These are phyloP conservation scores for Tetrahymena elliotti DNA, from an alignment of 73 alveolate species.

Conservation along the genomic window DNA sequence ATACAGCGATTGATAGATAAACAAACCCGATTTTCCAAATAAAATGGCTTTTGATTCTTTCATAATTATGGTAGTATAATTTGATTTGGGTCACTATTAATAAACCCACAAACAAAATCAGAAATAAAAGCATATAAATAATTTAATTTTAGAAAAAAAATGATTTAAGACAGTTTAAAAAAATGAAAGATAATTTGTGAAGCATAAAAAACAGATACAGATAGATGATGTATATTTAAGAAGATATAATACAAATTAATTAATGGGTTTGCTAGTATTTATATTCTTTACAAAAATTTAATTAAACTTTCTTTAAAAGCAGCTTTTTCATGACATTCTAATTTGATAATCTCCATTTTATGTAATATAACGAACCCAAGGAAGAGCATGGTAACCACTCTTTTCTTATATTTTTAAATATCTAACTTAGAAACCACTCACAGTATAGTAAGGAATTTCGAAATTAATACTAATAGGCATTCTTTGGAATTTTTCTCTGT, in stretches of 20 bases:
- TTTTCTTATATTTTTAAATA: conserved; percentile 95
- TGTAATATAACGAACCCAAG: conserved; percentile 58
- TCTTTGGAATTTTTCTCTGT: conserved; percentile 63
- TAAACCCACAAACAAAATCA: too few relatives aligned
- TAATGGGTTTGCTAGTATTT: not conserved
- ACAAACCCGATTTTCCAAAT: too few relatives aligned
- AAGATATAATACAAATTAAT: not conserved
- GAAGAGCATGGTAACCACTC: conserved; percentile 92
- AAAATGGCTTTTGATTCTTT: too few relatives aligned
- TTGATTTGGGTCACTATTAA: too few relatives aligned
- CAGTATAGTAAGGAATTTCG: conserved; percentile 98
- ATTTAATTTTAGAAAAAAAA: too few relatives aligned
- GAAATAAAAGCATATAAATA: too few relatives aligned
- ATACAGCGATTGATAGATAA: too few relatives aligned
- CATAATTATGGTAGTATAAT: too few relatives aligned
- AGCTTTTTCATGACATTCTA: conserved; percentile 26
- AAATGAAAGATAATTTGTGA: not conserved
- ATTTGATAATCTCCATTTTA: conserved; percentile 42
- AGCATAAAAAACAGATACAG: not conserved
- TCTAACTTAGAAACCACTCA: conserved; percentile 88
- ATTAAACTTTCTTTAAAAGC: not conserved
- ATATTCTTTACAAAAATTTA: not conserved
- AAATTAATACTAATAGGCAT: conserved; percentile 88
- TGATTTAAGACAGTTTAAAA: too few relatives aligned
- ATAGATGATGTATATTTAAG: not conserved